phyloP scores from a whole-genome alignment of 208 protist genomes.

The Zelonia costaricensis region DNA sequence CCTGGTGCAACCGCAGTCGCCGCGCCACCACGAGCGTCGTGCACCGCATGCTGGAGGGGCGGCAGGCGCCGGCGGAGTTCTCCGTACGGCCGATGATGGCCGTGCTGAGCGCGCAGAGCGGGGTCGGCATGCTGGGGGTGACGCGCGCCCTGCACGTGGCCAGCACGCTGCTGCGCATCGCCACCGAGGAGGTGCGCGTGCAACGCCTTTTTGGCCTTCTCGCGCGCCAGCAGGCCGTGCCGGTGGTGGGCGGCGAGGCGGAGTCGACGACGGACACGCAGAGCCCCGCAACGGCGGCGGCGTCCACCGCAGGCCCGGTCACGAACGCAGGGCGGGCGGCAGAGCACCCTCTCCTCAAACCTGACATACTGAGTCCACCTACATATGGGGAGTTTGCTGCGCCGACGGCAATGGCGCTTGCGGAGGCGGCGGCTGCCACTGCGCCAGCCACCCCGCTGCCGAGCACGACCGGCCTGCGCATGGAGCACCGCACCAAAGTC shows the following conservation, averaged over 20 bases:
- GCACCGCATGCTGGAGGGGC: slow-evolving; percentile 39
- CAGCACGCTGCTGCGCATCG: slow-evolving; percentile 52
- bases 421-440: neutral
- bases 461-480: slow-evolving; percentile 1
- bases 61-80: slow-evolving; percentile 35
- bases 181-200: slow-evolving; percentile 46
- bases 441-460: neutral
- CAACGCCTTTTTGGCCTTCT: slow-evolving; percentile 18
- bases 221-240: slow-evolving; percentile 23
- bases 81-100: slow-evolving; percentile 51
- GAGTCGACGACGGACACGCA: too few relatives aligned
- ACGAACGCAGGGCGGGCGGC: too few relatives aligned
- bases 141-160: slow-evolving; percentile 60
- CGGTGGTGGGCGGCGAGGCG: slow-evolving; percentile 8
- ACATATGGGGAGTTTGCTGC: too few relatives aligned
- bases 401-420: neutral
- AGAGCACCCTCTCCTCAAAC: too few relatives aligned
- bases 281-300: too few relatives aligned
- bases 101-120: slow-evolving; percentile 48
- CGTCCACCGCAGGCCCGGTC: too few relatives aligned
- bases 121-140: slow-evolving; percentile 46
- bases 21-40: slow-evolving; percentile 56
- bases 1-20: slow-evolving; percentile 34
- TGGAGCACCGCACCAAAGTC: slow-evolving; percentile 20
- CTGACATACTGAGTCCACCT: too few relatives aligned